phyloP scores from a whole-genome alignment of 1,139 yeast species.

The Pichia sp. region DNA sequence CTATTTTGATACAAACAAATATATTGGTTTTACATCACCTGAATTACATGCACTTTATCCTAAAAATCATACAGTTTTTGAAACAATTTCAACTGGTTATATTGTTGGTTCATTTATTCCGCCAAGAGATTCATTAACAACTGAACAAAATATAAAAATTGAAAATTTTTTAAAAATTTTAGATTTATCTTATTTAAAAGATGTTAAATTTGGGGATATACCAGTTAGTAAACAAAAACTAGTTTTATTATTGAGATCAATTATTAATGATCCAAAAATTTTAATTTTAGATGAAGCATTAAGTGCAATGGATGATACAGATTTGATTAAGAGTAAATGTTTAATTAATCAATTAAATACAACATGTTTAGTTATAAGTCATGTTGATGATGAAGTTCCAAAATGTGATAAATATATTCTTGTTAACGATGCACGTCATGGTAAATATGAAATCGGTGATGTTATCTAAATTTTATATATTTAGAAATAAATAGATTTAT shows the following conservation, averaged over 20 bases:
- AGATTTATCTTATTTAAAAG: conserved; percentile 30
- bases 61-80: conserved; percentile 41
- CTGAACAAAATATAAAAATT: conserved; percentile 33
- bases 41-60: conserved; percentile 87
- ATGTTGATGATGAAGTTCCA: conserved; percentile 59
- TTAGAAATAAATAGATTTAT: neutral
- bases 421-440: conserved; percentile 31
- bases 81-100: conserved; percentile 70
- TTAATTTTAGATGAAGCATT: conserved; percentile 89
- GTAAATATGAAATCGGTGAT: conserved; percentile 28
- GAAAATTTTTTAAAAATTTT: conserved; percentile 33
- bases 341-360: conserved; percentile 50
- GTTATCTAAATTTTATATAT: conserved; percentile 2
- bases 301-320: conserved; percentile 76
- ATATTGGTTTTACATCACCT: conserved; percentile 87
- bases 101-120: conserved; percentile 55
- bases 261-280: conserved; percentile 69
- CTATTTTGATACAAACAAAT: conserved; percentile 70
- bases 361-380: conserved; percentile 74
- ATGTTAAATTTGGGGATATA: conserved; percentile 45
- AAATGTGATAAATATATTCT: conserved; percentile 44
- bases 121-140: conserved; percentile 32
- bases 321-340: conserved; percentile 60
- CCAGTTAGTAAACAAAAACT: conserved; percentile 74
- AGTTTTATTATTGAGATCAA: conserved; percentile 65